These are phyloP conservation scores for Fusarium ramigenum DNA, from an alignment of 2,329 filamentous ascomycete species.

Conservation along the genomic window DNA sequence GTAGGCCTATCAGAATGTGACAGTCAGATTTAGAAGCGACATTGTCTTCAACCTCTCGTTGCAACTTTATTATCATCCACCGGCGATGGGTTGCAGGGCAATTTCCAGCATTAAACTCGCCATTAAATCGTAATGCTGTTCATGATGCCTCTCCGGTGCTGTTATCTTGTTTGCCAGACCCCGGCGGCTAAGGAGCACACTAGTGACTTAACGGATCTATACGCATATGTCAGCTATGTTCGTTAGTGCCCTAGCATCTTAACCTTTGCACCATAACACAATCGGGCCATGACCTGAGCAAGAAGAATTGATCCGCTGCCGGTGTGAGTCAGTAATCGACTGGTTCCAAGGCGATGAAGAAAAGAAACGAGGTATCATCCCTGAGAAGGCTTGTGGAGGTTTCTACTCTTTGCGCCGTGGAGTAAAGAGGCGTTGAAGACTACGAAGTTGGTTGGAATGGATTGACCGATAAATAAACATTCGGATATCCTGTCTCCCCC, in stretches of 20 bases:
- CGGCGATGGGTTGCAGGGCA: rapidly evolving
- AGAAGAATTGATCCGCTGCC: background rate
- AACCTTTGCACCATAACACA: too few species aligned
- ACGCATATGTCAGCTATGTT: rapidly evolving
- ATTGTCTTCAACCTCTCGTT: background rate
- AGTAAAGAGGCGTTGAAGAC: background rate
- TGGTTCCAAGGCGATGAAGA: background rate
- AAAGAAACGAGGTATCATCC: background rate
- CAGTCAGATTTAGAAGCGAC: background rate
- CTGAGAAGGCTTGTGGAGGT: background rate
- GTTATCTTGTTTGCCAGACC: too few species aligned
- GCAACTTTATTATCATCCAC: background rate
- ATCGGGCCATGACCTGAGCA: background rate
- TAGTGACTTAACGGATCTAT: background rate
- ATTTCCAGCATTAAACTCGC: background rate
- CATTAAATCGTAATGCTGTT: rapidly evolving
- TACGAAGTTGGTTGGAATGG: background rate
- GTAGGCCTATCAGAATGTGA: background rate
- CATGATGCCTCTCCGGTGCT: too few species aligned
- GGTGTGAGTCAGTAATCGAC: rapidly evolving
- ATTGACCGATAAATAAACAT: background rate
- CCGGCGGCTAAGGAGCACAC: rapidly evolving
- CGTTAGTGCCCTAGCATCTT: background rate
- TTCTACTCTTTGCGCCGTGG: background rate
- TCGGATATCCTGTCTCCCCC: too few species aligned